phyloP scores from a whole-genome alignment of 2,329 filamentous ascomycete genomes.

The Talaromyces sp. region DNA sequence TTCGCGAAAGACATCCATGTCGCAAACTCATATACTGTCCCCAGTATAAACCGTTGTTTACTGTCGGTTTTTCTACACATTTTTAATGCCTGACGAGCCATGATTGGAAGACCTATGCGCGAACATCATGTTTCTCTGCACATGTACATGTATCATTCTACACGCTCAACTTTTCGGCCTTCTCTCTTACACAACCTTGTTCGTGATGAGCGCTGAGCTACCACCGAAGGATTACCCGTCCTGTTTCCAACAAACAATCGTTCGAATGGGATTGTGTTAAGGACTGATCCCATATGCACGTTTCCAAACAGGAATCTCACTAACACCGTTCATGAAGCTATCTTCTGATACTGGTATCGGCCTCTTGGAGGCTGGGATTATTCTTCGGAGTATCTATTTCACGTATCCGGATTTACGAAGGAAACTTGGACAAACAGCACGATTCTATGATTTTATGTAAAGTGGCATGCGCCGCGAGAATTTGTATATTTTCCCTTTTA shows the following conservation, averaged over 20 bases:
- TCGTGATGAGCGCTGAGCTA: too few relatives aligned
- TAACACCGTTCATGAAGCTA: background rate
- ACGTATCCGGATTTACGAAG: background rate
- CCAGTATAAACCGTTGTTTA: background rate
- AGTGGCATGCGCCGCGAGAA: slow-evolving; percentile 21
- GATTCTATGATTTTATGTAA: background rate
- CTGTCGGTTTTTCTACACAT: background rate
- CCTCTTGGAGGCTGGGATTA: background rate
- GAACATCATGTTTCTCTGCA: background rate
- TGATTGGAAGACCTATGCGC: background rate
- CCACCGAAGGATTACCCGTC: too few relatives aligned
- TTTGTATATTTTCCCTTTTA: slow-evolving; percentile 10
- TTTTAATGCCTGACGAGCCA: background rate
- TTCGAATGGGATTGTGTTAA: background rate
- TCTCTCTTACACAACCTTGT: too few relatives aligned
- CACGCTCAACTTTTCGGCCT: too few relatives aligned
- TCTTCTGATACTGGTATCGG: background rate
- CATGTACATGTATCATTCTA: background rate
- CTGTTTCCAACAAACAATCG: too few relatives aligned
- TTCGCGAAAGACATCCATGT: background rate
- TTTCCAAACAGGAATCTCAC: background rate
- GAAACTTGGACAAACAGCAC: background rate
- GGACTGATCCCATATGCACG: background rate
- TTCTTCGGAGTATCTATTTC: background rate
- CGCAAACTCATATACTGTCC: background rate